Base-by-base conservation (phyloP, 345 rosid genomes). In the Hypericum androsaemum region DNA sequence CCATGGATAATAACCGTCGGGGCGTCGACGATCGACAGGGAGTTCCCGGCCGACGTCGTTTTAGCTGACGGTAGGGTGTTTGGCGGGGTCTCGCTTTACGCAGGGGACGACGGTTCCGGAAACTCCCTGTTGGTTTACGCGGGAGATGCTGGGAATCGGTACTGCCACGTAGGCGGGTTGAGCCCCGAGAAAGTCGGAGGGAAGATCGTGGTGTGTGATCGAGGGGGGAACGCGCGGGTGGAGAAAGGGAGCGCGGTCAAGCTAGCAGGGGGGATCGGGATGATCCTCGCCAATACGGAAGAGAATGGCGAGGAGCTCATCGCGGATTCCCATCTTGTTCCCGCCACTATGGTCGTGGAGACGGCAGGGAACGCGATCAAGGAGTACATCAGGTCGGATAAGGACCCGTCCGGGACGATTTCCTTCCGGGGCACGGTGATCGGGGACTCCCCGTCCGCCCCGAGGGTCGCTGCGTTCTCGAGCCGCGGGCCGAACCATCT, bases 1-100 rank as follows among this genome's bases (percentile, higher is more conserved):
- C 98, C 98, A 7, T 87, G 98, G 98, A 84, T 84, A 39, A 28
- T 90, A 37, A 86, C 95, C 2, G 89, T 87, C 3, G 96, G 96
- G 35, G 96, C 96, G 10, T 90, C 98, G 4, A 86, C 89, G 0
- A 57, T 90, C 28, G 95, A 90, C 10, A 70, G 98, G 54, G 95
- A 90, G 64, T 87, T 90, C 39, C 80, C 85, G 0, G 87, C 92
- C n/a, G 82, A 84, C 68, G 96, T 63, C 3, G 51, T 82, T 48
- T 76, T 88, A 3, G 95, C 92, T 0, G 79, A 87, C 14, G 86
- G 82, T 0, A 68, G 73, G 60, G 53, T 63, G 53, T 53, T 73
- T 3, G 56, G 64, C 5, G 95, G 96, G 12, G 85, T 86, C 14
- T 90, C 95, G 0, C 69, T 90, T 2, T 86, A 87, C 59, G 71